A percentile compares a stretch with the other conserved stretches of the same genome.
Conservation (phyloP, 75 land plant genomes). For the Sequoia sempervirens region DNA sequence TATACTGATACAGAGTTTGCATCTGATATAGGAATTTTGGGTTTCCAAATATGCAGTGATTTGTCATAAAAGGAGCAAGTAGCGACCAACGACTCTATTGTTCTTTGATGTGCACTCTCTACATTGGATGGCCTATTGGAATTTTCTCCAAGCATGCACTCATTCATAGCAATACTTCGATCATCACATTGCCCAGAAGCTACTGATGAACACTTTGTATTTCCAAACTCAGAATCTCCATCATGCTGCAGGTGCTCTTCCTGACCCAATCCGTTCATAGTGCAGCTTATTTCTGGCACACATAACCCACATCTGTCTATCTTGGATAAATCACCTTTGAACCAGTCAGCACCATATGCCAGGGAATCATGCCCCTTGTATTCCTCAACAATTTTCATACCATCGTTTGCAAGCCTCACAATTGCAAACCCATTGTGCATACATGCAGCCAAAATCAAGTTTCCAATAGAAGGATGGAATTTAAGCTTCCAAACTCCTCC, state of each 20-base stretch:
- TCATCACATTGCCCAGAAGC: background rate
- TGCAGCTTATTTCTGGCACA: background rate
- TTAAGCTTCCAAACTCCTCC: conserved; percentile 99
- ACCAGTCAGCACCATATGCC: conserved; percentile 97
- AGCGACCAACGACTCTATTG: conserved; percentile 37
- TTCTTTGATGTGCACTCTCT: background rate
- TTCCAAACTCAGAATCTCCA: background rate
- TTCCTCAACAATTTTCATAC: conserved; percentile 38
- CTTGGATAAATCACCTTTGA: conserved; percentile 25
- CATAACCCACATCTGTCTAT: conserved; percentile 7
- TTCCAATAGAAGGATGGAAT: conserved; percentile 57
- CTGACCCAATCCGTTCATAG: background rate
- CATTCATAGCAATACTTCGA: background rate
- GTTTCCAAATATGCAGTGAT: conserved; percentile 70
- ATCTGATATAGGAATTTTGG: conserved; percentile 16
- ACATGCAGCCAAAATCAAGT: conserved; percentile 78
- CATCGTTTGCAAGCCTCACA: conserved; percentile 31
- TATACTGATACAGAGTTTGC: background rate
- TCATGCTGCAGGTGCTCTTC: conserved; percentile 10
- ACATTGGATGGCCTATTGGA: background rate
- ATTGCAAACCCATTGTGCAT: conserved; percentile 97
- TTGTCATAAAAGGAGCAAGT: conserved; percentile 94
- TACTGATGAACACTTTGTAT: background rate
- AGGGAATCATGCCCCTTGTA: conserved; percentile 73
- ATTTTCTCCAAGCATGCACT: background rate